phyloP scores from a whole-genome alignment of 345 rosid genomes.

The Noccaea bulbosa region DNA sequence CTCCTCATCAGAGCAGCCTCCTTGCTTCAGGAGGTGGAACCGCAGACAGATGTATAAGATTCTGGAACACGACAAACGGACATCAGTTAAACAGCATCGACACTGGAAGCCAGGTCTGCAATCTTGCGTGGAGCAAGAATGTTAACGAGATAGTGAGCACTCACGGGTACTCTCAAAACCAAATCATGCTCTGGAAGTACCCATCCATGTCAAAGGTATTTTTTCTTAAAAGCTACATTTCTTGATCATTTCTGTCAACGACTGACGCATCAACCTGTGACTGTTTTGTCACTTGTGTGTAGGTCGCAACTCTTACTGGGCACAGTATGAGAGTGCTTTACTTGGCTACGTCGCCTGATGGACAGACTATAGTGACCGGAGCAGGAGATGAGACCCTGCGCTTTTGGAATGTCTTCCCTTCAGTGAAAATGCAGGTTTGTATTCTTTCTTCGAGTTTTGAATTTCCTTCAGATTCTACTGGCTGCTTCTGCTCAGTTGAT shows the following conservation, averaged over 20 bases:
- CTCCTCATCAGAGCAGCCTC: slow-evolving; percentile 92
- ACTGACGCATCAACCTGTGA: neutral
- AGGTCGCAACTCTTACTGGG: slow-evolving; percentile 91
- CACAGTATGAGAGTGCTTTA: slow-evolving; percentile 94
- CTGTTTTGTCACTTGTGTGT: neutral
- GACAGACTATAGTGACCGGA: slow-evolving; percentile 98
- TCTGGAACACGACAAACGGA: slow-evolving; percentile 94
- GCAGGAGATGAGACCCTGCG: slow-evolving; percentile 97
- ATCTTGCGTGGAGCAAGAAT: slow-evolving; percentile 96
- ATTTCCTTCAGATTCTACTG: neutral
- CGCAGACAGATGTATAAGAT: slow-evolving; percentile 91
- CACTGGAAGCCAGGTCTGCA: slow-evolving; percentile 99
- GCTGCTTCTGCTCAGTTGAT: slow-evolving; percentile 9
- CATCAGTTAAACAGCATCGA: slow-evolving; percentile 83
- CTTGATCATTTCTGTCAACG: neutral
- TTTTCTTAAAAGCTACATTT: neutral
- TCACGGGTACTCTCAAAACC: slow-evolving; percentile 97
- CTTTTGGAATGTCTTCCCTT: slow-evolving; percentile 95
- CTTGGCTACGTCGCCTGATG: slow-evolving; percentile 91
- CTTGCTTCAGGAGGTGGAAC: slow-evolving; percentile 99
- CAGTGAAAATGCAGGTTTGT: slow-evolving; percentile 73
- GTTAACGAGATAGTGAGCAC: slow-evolving; percentile 97
- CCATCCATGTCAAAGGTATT: slow-evolving; percentile 91
- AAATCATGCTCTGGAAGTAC: slow-evolving; percentile 97
- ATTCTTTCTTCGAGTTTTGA: neutral